These are phyloP conservation scores for Grosmannia serpens DNA, from an alignment of 2,329 filamentous ascomycete genomes.

Conservation along the genomic window DNA sequence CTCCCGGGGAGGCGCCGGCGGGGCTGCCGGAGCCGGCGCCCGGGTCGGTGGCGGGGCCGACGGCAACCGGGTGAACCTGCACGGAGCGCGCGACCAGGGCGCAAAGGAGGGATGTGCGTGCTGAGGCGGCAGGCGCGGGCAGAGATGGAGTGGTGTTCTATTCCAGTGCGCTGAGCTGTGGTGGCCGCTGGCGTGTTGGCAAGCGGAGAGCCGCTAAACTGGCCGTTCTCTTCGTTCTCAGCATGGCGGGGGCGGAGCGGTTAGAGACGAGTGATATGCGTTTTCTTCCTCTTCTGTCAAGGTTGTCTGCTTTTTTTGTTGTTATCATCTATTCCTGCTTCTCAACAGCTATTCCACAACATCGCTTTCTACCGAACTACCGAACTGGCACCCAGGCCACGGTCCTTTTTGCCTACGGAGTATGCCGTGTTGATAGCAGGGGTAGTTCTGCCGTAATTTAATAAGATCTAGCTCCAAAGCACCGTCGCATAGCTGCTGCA, in stretches of 20 bases:
- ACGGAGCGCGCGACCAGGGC: conserved; percentile 58
- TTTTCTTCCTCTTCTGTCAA: background rate
- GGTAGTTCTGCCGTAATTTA: too few species aligned
- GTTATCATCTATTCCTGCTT: background rate
- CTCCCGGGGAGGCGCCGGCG: conserved; percentile 50
- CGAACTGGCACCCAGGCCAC: too few species aligned
- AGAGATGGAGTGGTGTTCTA: background rate
- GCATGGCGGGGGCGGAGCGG: background rate
- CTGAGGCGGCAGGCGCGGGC: conserved; percentile 27
- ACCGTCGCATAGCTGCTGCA: too few species aligned
- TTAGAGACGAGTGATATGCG: background rate
- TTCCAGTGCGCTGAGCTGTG: background rate
- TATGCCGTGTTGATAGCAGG: too few species aligned
- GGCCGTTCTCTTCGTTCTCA: background rate
- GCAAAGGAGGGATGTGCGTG: conserved; percentile 89
- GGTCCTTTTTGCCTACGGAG: too few species aligned
- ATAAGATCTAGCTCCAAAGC: too few species aligned
- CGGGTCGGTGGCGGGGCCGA: conserved; percentile 35
- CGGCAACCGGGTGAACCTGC: conserved; percentile 73
- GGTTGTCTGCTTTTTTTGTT: background rate
- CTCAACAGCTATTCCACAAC: background rate
- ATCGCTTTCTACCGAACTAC: background rate
- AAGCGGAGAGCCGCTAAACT: background rate
- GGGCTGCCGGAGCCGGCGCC: conserved; percentile 46
- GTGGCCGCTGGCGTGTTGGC: too few species aligned